Conservation (phyloP, 73 alveolate genomes). For the Blepharisma japonicum region DNA sequence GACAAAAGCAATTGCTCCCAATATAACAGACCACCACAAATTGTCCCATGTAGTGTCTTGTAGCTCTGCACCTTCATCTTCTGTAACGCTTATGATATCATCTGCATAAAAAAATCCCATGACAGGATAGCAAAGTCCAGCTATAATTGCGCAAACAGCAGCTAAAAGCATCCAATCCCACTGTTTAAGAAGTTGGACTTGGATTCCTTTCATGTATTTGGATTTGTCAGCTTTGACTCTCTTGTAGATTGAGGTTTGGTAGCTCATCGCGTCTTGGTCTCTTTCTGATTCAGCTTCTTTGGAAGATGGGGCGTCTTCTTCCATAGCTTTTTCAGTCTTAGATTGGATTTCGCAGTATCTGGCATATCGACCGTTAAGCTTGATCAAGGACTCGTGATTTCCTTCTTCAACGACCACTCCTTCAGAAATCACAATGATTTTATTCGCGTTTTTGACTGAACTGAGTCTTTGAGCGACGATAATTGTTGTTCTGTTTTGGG, state of each 20-base stretch:
- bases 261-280: background rate
- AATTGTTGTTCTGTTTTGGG: slow-evolving; percentile 49
- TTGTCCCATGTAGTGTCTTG: background rate
- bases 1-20: background rate
- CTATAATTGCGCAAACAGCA: background rate
- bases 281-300: background rate
- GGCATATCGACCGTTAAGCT: slow-evolving; percentile 50
- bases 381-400: slow-evolving; percentile 58
- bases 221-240: background rate
- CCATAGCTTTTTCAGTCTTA: background rate
- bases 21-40: background rate
- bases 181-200: background rate
- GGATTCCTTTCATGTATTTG: background rate
- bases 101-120: background rate
- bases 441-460: slow-evolving; percentile 67
- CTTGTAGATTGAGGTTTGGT: background rate
- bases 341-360: background rate
- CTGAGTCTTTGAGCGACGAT: slow-evolving; percentile 74
- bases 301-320: background rate
- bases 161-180: background rate
- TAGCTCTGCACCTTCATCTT: background rate
- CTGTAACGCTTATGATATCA: background rate
- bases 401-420: slow-evolving; percentile 69
- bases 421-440: slow-evolving; percentile 57
- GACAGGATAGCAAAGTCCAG: background rate